Evolutionary conservation across 176 grass and related monocot species (phyloP), one percentile per base, ranked within the genome.

Genomic region (Oryza brachyantha): DNA sequence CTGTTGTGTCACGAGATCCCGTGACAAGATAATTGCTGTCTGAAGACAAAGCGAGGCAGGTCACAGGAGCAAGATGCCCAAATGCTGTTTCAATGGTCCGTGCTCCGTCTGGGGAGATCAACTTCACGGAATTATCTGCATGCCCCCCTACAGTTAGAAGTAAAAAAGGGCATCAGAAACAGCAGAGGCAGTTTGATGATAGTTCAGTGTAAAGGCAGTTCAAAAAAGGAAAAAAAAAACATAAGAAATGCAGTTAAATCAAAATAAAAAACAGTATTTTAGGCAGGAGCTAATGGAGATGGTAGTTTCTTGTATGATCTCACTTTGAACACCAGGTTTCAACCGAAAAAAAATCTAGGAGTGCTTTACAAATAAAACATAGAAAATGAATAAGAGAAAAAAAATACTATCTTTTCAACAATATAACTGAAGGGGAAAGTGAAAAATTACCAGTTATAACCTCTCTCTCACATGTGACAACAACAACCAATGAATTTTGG

Each of bases 41-140:
- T 63, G 70, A 74, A 68, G 96, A 98, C 16, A 98, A 80, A 66
- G 90, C 79, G 2, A 98, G 77, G 58, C 96, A 98, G 42, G 86
- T 90, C 54, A 98, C 96, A 66, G 96, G 96, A 76, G 87, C 96
- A 83, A 89, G 86, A 92, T 98, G 96, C 42, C 85, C 92, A 55
- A 61, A 81, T 70, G 91, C 96, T 21, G 92, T 94, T 94, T 98
- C 96, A 63, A 95, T 85, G 39, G 96, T 89, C 87, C 93, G 94
- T 64, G 96, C 96, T 75, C 96, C 92, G 88, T 98, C 90, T 25
- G 88, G 61, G 61, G 96, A 95, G 35, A 98, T 84, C 65, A 98
- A 85, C 85, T 95, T 98, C 39, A 98, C 82, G 61, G 96, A 98
- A 79, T 91, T 94, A 82, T 98, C 96, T 77, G 92, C 90, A 87